Evolutionary conservation across 2,329 filamentous ascomycete species (phyloP), one percentile per base, ranked within the genome.

Genomic region (Nectriaceae sp.): DNA sequence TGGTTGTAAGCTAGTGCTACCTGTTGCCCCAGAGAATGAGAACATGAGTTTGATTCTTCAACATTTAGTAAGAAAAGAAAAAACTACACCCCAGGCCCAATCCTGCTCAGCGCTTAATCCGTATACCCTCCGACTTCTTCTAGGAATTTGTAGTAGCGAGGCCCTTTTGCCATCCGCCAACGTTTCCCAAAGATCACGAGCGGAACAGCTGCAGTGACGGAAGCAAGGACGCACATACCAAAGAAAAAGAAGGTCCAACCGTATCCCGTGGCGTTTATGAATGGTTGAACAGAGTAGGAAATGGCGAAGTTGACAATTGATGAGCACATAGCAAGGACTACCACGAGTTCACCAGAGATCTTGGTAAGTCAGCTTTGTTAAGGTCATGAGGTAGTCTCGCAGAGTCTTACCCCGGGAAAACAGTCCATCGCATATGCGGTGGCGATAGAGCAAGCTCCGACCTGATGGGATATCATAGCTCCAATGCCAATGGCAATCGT

Each of bases 201-300:
- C n/a, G 36, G 43, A 24, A 45, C 26, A 3, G 43, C 43, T 4
- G 43, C 22, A 21, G 40, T 16, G 10, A 45, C 11, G 1, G 43
- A 45, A 5, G 35, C 11, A 26, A 45, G 21, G n/a, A 45, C 43
- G 11, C 36, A 45, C 2, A 22, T 19, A 3, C 43, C 43, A 15
- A 45, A 45, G 8, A 45, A 45, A 3, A 45, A 19, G 15, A 45
- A 45, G 19, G 43, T 16, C 35, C 36, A 45, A 13, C 43, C 43
- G 10, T 29, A 45, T 18, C 43, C 43, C 13, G 38, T 22, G 3
- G 43, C 43, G 11, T 40, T 36, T 5, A 45, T 40, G 16, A 45
- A 38, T 15, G 43, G 43, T 18, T 45, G 43, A 16, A 40, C 43
- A n/a, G 43, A 45, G 43, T 45, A 45, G 19, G 43, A 45, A 22